Evolutionary conservation across 805 yeast genomes (phyloP), one percentile per base, ranked within the genome.

Genomic region (Soucietia sequanensis): DNA sequence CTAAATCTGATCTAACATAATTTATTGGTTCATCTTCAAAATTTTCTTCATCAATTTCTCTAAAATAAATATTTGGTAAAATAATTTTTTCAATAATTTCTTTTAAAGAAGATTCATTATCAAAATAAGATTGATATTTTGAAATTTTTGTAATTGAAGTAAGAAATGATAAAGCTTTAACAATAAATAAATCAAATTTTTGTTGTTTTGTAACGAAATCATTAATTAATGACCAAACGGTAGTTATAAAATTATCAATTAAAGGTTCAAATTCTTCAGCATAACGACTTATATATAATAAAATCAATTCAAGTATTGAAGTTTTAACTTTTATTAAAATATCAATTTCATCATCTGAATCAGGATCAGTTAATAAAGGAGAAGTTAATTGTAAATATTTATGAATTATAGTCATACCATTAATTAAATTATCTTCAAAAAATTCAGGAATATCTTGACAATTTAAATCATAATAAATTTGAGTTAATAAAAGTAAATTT

Each of bases 391-490:
- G 63, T 38, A 93, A 68, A 56, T 90, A 91, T 60, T 84, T 85
- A 56, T 88, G 95, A 47, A 90, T 69, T 19, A 90, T 75, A 4
- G 70, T 70, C 93, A 95, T 86, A 35, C 95, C 89, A 12, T 63
- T 66, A 26, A 72, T 65, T 59, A 93, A 64, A 56, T 93, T 76
- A 62, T 93, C 98, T 63, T 95, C 99, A 56, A 93, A 93, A 55
- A 91, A 93, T 61, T 90, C 99, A 1, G 99, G 99, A 35, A 93
- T 83, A 62, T 93, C 99, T 64, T 95, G 99, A 62, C 97, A 91
- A 59, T 93, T 93, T 52, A 93, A 77, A 58, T 93, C 99, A 56
- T 80, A 88, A 61, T 86, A 95, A 23, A 95, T 77, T 56, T 93
- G 91, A 23, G 84, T 61, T 35, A 90, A 69, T 15, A 89, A 62